phyloP scores from a whole-genome alignment of 106 monocot genomes.

The Xerophyta viscosa region DNA sequence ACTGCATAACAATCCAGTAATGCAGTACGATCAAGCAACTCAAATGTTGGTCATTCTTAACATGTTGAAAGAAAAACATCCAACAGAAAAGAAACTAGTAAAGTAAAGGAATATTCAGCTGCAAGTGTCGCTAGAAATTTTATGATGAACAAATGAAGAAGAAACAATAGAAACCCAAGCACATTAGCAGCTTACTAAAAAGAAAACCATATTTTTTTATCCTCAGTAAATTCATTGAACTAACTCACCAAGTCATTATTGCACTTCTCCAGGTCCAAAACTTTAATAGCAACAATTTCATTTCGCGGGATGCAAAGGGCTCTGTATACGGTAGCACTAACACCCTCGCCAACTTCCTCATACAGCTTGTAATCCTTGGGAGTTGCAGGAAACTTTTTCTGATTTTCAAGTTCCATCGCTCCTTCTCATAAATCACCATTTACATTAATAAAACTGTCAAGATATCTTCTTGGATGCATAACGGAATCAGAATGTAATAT shows the following conservation, averaged over 20 bases:
- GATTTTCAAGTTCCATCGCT: constrained; percentile 42
- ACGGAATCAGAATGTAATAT: not conserved
- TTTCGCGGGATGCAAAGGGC: constrained; percentile 84
- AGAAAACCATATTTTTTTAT: too few species aligned
- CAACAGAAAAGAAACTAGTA: too few species aligned
- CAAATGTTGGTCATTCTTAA: too few species aligned
- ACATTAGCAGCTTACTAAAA: too few species aligned
- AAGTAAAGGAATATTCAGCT: too few species aligned
- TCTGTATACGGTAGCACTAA: constrained; percentile 83
- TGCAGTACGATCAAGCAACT: too few species aligned
- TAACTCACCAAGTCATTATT: constrained; percentile 79
- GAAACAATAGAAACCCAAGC: too few species aligned
- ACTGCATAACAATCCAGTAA: too few species aligned
- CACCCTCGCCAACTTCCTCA: constrained; percentile 94
- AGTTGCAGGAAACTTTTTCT: constrained; percentile 56
- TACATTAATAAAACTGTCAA: not conserved
- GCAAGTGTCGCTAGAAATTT: too few species aligned
- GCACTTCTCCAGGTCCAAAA: constrained; percentile 94
- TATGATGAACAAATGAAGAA: too few species aligned
- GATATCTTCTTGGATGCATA: constrained; percentile 7
- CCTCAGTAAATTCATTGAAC: too few species aligned
- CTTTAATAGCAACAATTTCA: constrained; percentile 85
- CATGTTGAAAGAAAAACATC: too few species aligned
- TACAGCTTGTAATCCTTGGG: constrained; percentile 71
- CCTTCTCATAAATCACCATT: constrained; percentile 36